Conservation (phyloP, 2,329 filamentous ascomycete species). For the Claviceps humidiphila region DNA sequence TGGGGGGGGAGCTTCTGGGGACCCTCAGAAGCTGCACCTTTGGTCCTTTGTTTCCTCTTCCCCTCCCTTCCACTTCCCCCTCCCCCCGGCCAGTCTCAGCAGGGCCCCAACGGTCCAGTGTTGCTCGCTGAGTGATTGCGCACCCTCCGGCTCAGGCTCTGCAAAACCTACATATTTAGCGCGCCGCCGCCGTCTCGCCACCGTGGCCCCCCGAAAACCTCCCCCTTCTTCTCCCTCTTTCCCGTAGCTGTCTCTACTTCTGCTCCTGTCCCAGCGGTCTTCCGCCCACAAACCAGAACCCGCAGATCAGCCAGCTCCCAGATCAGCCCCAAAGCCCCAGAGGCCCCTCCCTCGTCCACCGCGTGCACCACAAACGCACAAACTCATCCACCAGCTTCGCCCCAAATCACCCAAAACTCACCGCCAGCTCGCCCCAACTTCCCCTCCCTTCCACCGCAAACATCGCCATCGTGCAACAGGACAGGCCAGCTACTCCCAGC, state of each 20-base stretch:
- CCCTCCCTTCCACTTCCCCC: not conserved
- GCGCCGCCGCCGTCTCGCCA: constrained; percentile 18
- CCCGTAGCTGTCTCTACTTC: not conserved
- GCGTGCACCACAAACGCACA: not conserved
- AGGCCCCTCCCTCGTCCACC: constrained; percentile 2
- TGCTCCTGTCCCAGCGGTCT: not conserved
- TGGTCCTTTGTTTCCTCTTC: not conserved
- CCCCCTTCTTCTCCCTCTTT: constrained; percentile 11
- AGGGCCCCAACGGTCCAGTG: not conserved
- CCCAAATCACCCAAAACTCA: not conserved
- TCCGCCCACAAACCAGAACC: not conserved
- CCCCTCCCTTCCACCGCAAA: constrained; percentile 1
- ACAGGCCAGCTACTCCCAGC: too few relatives aligned
- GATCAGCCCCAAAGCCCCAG: not conserved
- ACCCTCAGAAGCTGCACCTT: not conserved
- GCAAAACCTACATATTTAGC: constrained; percentile 22
- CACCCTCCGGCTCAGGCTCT: constrained; percentile 10
- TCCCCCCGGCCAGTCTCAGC: not conserved
- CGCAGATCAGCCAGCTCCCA: not conserved
- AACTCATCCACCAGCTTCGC: not conserved
- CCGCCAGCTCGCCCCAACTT: not conserved
- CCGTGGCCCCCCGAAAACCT: constrained; percentile 14
- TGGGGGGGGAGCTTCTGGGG: too few relatives aligned
- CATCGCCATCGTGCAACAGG: constrained; percentile 4
- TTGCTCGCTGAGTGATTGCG: constrained; percentile 18